phyloP scores from a whole-genome alignment of 306 rosid genomes.

The Rosa lucieae region DNA sequence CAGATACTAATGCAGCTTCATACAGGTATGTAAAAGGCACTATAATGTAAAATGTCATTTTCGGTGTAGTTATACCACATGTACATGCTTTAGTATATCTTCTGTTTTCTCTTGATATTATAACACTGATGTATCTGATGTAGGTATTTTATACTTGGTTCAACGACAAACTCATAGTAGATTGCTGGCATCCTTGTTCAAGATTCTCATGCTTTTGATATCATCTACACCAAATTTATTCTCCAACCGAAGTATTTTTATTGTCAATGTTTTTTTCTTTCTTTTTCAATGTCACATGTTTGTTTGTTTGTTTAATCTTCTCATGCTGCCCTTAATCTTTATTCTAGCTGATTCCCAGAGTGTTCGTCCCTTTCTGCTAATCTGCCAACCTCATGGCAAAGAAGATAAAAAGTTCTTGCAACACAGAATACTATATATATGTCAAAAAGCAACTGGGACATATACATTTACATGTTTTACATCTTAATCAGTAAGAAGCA shows the following conservation, averaged over 20 bases:
- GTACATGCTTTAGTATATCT: slow-evolving; percentile 10
- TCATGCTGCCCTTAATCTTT: neutral
- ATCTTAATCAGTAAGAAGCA: too few species aligned
- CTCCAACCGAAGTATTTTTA: slow-evolving; percentile 15
- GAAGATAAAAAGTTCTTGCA: too few species aligned
- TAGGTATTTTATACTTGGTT: slow-evolving; percentile 76
- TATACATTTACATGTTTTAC: too few species aligned
- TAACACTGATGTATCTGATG: slow-evolving; percentile 21
- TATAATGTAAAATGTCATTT: neutral
- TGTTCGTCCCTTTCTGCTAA: neutral
- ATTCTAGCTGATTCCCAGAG: slow-evolving; percentile 11
- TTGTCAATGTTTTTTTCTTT: neutral
- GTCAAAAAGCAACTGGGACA: too few species aligned
- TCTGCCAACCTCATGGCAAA: too few species aligned
- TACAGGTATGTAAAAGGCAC: slow-evolving; percentile 46
- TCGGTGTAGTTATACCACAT: neutral
- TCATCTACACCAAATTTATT: slow-evolving; percentile 76
- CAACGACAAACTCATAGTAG: slow-evolving; percentile 63
- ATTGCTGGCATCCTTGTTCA: slow-evolving; percentile 79
- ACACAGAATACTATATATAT: too few species aligned
- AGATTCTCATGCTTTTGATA: slow-evolving; percentile 78
- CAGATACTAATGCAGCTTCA: slow-evolving; percentile 88
- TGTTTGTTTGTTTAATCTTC: slow-evolving; percentile 7
- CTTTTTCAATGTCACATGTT: slow-evolving; percentile 1
- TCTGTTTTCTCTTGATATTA: neutral